phyloP scores from a whole-genome alignment of 495 filamentous ascomycete genomes.

The Staphylotrichum longicolle region DNA sequence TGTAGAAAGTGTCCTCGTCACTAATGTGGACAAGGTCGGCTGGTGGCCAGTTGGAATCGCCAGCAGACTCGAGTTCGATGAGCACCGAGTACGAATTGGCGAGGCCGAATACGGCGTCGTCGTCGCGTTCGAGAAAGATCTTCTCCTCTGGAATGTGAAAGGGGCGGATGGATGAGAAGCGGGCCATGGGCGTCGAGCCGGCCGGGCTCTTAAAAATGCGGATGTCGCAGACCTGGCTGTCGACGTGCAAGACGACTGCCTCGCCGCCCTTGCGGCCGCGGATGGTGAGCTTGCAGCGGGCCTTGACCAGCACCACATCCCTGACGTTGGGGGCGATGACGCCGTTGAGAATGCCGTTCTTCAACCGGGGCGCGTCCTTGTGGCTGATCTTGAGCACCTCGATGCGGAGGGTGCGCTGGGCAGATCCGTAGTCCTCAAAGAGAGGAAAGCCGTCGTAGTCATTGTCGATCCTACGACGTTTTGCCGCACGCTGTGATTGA shows the following conservation, averaged over 20 bases:
- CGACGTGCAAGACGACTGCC: slow-evolving; percentile 40
- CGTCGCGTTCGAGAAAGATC: slow-evolving; percentile 45
- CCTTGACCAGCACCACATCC: slow-evolving; percentile 39
- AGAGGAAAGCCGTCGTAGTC: slow-evolving; percentile 36
- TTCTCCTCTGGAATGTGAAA: slow-evolving; percentile 49
- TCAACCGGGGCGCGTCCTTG: slow-evolving; percentile 40
- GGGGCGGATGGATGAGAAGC: slow-evolving; percentile 44
- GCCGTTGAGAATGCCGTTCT: slow-evolving; percentile 43
- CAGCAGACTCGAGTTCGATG: slow-evolving; percentile 48
- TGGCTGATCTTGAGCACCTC: slow-evolving; percentile 49
- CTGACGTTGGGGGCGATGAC: slow-evolving; percentile 37
- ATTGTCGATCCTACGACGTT: slow-evolving; percentile 42
- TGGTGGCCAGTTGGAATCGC: slow-evolving; percentile 50
- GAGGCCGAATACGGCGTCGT: slow-evolving; percentile 42
- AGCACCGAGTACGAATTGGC: slow-evolving; percentile 46
- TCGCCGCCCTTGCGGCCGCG: slow-evolving; percentile 29
- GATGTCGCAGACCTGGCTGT: slow-evolving; percentile 49
- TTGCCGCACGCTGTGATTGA: slow-evolving; percentile 32
- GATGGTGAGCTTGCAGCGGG: slow-evolving; percentile 47
- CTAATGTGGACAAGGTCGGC: slow-evolving; percentile 37
- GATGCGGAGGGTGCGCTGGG: slow-evolving; percentile 43
- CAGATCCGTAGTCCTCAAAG: slow-evolving; percentile 29
- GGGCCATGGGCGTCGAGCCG: slow-evolving; percentile 40
- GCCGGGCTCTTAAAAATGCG: slow-evolving; percentile 46
- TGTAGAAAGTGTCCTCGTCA: slow-evolving; percentile 27